Conservation (phyloP, 148 eudicot species). For the Tetragonia tetragonoides region DNA sequence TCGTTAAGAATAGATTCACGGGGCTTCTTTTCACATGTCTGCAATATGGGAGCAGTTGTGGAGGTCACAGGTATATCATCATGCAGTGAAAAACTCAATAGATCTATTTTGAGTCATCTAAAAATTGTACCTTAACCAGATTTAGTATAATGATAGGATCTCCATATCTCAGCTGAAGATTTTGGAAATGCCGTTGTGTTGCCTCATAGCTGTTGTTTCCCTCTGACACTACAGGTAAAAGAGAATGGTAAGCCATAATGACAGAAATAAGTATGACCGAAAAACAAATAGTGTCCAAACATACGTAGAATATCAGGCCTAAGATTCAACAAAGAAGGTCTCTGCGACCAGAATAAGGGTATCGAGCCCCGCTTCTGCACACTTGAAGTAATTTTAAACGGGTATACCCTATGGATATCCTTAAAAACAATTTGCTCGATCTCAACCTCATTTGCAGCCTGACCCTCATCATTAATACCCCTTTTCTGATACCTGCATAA, state of each 20-base stretch:
- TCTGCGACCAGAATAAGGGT: constrained; percentile 91
- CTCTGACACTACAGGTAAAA: constrained; percentile 52
- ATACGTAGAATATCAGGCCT: constrained; percentile 79
- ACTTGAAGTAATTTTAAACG: constrained; percentile 52
- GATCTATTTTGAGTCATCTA: neutral
- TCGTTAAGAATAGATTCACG: constrained; percentile 69
- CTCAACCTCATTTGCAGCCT: constrained; percentile 97
- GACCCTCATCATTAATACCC: constrained; percentile 83
- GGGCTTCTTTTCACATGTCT: constrained; percentile 71
- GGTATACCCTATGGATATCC: constrained; percentile 43
- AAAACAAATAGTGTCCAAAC: constrained; percentile 18
- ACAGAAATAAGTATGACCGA: constrained; percentile 15
- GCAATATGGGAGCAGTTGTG: constrained; percentile 20
- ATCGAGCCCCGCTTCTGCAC: constrained; percentile 93
- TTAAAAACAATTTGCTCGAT: constrained; percentile 85
- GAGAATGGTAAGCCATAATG: constrained; percentile 19
- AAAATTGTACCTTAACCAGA: constrained; percentile 63
- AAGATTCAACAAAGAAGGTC: constrained; percentile 55
- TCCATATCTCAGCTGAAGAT: constrained; percentile 74
- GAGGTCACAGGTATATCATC: neutral
- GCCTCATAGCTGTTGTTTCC: constrained; percentile 57
- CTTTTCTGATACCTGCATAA: constrained; percentile 70
- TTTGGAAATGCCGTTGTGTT: constrained; percentile 69
- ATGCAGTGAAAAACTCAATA: neutral
- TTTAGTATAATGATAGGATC: constrained; percentile 72